Percentiles rank a stretch among this genome's conserved stretches.
These are phyloP conservation scores for Sporothrix brasiliensis DNA, from an alignment of 2,329 filamentous ascomycete genomes.

Conservation along the genomic window DNA sequence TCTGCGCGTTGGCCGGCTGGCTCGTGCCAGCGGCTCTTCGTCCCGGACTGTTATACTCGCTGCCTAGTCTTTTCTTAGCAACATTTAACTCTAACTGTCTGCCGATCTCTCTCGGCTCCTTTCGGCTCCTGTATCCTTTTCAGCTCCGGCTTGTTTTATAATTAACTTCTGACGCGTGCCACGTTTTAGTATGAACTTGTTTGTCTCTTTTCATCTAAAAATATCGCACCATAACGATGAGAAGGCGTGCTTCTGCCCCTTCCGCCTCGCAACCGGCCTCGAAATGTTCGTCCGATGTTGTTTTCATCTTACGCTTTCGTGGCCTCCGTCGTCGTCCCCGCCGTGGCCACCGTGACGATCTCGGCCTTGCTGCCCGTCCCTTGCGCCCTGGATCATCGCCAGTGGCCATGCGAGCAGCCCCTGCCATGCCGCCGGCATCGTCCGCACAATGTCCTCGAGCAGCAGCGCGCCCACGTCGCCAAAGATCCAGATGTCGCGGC, in stretches of 20 bases:
- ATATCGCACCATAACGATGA: neutral
- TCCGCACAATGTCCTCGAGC: slow-evolving; percentile 2
- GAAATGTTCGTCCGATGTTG: neutral
- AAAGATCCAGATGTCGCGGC: neutral
- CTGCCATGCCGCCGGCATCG: neutral
- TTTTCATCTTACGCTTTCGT: neutral
- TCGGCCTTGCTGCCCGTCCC: neutral
- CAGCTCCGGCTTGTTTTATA: too few relatives aligned
- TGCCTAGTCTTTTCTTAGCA: neutral
- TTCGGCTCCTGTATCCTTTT: too few relatives aligned
- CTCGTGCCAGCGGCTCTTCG: too few relatives aligned
- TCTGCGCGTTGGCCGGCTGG: too few relatives aligned
- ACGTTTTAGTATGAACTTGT: too few relatives aligned
- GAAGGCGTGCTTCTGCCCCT: too few relatives aligned
- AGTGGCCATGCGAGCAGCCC: neutral
- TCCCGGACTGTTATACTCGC: too few relatives aligned
- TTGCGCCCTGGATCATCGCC: neutral
- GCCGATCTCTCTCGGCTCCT: too few relatives aligned
- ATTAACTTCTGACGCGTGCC: too few relatives aligned
- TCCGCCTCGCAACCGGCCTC: slow-evolving; percentile 9
- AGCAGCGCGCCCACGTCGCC: neutral
- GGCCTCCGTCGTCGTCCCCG: neutral
- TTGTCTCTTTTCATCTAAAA: neutral
- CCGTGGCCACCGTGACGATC: neutral
- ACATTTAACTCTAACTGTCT: neutral